A percentile compares a stretch with the other conserved stretches of the same genome.
These are phyloP conservation scores for Globisporangium barbulae DNA, from an alignment of 352 stramenopile species.

Conservation along the genomic window DNA sequence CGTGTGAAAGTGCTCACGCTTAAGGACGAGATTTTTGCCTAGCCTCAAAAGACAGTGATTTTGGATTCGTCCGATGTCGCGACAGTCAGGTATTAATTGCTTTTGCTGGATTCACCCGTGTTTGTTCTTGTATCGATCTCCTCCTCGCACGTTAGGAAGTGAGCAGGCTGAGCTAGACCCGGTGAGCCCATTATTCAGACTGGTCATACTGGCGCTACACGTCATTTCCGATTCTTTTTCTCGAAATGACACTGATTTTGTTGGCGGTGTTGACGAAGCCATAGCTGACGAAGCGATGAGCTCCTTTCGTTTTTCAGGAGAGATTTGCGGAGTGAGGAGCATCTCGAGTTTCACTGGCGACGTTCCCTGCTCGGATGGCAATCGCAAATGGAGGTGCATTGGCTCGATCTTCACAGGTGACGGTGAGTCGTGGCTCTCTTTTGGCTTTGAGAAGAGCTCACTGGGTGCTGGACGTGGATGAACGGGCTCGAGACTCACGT, in stretches of 20 bases:
- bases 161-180: constrained; percentile 22
- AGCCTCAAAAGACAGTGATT: background rate
- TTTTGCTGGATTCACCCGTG: constrained; percentile 1
- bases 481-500: constrained; percentile 13
- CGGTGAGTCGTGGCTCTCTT: constrained; percentile 17
- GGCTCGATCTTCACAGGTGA: constrained; percentile 40
- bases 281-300: background rate
- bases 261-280: constrained; percentile 3
- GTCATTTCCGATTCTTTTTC: constrained; percentile 15
- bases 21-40: constrained; percentile 56
- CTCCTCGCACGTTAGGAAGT: constrained; percentile 50
- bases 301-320: constrained; percentile 2
- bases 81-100: background rate
- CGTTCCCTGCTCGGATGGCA: constrained; percentile 4
- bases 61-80: background rate
- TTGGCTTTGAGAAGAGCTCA: constrained; percentile 24
- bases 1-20: constrained; percentile 64
- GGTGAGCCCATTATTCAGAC: background rate
- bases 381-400: constrained; percentile 16
- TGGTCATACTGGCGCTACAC: background rate
- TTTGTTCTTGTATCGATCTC: constrained; percentile 51
- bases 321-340: background rate
- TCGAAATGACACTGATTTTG: constrained; percentile 7
- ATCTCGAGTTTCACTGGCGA: constrained; percentile 15
- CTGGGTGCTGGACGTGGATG: constrained; percentile 9